Conservation (phyloP, 2,329 filamentous ascomycete genomes). For the Trichoderma asperellum region DNA sequence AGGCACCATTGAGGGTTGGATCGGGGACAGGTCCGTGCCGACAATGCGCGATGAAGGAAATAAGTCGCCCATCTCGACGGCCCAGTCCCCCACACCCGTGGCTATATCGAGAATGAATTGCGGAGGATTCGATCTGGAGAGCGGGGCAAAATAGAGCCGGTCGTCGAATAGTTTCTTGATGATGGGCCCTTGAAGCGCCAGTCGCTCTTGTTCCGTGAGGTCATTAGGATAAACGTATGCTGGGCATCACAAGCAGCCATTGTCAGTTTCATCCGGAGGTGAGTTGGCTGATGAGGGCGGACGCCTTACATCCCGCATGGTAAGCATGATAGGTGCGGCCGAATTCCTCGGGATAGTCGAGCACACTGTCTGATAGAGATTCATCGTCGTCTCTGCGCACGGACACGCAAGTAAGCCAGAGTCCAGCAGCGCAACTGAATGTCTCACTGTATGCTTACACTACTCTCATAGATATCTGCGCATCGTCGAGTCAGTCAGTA, state of each 20-base stretch:
- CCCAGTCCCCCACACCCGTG: slow-evolving; percentile 50
- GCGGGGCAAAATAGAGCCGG: slow-evolving; percentile 38
- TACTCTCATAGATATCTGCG: background rate
- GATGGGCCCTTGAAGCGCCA: slow-evolving; percentile 39
- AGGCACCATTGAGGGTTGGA: slow-evolving; percentile 50
- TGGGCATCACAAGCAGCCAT: background rate
- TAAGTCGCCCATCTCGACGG: slow-evolving; percentile 46
- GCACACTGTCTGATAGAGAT: slow-evolving; percentile 48
- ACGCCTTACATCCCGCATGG: slow-evolving; percentile 23
- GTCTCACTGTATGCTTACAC: background rate
- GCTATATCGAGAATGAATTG: slow-evolving; percentile 44
- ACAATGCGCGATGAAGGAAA: slow-evolving; percentile 39
- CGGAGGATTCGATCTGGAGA: slow-evolving; percentile 32
- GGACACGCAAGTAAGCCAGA: background rate
- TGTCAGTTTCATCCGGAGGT: background rate
- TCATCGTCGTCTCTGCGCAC: slow-evolving; percentile 2
- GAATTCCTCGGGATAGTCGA: slow-evolving; percentile 48
- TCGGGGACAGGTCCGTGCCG: slow-evolving; percentile 43
- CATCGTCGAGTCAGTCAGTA: background rate
- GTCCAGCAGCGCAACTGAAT: background rate
- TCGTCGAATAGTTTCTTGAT: slow-evolving; percentile 38
- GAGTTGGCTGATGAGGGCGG: background rate
- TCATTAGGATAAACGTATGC: slow-evolving; percentile 36
- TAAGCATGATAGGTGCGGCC: slow-evolving; percentile 30
- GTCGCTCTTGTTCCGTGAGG: slow-evolving; percentile 38